Percentiles rank a stretch among this genome's conserved stretches.
phyloP scores from a whole-genome alignment of 1,284 basidiomycete species.

The Sporisorium scitamineum region DNA sequence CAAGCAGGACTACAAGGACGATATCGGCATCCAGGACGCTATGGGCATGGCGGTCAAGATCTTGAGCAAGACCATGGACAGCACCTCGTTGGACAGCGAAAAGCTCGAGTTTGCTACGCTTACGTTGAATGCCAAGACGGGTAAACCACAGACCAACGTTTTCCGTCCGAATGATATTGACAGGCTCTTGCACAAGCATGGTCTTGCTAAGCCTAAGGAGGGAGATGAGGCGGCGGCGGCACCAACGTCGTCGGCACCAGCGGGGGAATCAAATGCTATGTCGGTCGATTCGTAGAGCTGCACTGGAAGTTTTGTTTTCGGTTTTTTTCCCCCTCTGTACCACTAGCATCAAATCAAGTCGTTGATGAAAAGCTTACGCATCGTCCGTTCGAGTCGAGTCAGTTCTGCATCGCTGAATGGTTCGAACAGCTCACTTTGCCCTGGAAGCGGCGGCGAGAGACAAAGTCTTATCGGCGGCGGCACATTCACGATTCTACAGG shows the following conservation, averaged over 20 bases:
- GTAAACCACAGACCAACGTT: slow-evolving; percentile 89
- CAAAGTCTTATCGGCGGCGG: no score
- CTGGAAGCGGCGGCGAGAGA: no score
- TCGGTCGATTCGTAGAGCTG: slow-evolving; percentile 55
- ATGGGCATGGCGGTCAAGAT: slow-evolving; percentile 89
- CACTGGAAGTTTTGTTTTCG: background rate
- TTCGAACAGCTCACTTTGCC: background rate
- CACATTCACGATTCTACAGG: no score
- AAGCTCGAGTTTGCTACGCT: slow-evolving; percentile 90
- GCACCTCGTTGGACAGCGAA: slow-evolving; percentile 82
- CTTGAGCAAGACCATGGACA: slow-evolving; percentile 99
- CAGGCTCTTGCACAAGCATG: slow-evolving; percentile 81
- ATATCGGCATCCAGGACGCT: slow-evolving; percentile 77
- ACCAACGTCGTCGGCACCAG: slow-evolving; percentile 8
- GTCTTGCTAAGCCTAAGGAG: slow-evolving; percentile 84
- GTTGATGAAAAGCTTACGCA: background rate
- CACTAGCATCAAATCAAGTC: slow-evolving; percentile 15
- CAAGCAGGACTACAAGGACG: slow-evolving; percentile 99
- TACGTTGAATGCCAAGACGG: slow-evolving; percentile 81
- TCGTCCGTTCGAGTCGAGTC: background rate
- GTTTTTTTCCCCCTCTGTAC: no score
- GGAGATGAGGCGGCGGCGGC: slow-evolving; percentile 70
- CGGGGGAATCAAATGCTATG: slow-evolving; percentile 50
- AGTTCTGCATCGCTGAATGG: background rate
- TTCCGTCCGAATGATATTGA: slow-evolving; percentile 93